These are phyloP conservation scores for Cystofilobasidium ferigula DNA, from an alignment of 768 basidiomycete species.

Conservation along the genomic window DNA sequence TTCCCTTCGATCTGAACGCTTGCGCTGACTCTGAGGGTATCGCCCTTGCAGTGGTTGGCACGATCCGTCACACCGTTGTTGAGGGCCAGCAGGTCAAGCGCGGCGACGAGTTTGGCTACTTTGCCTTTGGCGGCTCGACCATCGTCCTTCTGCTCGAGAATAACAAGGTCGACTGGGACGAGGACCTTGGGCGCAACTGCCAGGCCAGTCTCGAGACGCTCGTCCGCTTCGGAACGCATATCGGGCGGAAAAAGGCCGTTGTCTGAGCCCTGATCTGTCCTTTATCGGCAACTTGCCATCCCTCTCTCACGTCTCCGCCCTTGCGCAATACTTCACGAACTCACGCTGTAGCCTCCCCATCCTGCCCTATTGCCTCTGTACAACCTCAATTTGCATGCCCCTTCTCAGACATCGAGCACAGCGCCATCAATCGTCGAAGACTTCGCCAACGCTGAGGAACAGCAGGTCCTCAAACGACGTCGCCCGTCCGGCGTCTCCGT, in stretches of 20 bases:
- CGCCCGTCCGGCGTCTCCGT: too few relatives aligned
- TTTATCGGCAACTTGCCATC: too few relatives aligned
- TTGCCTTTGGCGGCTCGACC: constrained; percentile 90
- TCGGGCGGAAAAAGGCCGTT: constrained; percentile 44
- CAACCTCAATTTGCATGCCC: too few relatives aligned
- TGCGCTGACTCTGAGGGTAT: neutral
- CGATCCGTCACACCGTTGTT: constrained; percentile 72
- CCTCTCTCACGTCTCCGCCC: too few relatives aligned
- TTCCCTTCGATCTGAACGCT: neutral
- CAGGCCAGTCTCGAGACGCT: constrained; percentile 75
- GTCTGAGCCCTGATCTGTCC: too few relatives aligned
- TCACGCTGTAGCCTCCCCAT: too few relatives aligned
- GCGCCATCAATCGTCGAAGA: too few relatives aligned
- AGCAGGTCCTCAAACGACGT: constrained; percentile 18
- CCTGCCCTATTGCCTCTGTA: neutral
- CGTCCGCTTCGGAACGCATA: constrained; percentile 75
- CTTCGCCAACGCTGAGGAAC: neutral
- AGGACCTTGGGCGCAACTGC: constrained; percentile 46
- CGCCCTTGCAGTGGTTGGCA: constrained; percentile 50
- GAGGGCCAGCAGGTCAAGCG: constrained; percentile 70
- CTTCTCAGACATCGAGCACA: neutral
- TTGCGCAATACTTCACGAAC: too few relatives aligned
- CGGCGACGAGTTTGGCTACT: constrained; percentile 86
- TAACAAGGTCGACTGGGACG: constrained; percentile 76
- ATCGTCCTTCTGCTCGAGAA: constrained; percentile 84